These are phyloP conservation scores for Picea sitchensis DNA, from an alignment of 75 land plant genomes.

Conservation along the genomic window DNA sequence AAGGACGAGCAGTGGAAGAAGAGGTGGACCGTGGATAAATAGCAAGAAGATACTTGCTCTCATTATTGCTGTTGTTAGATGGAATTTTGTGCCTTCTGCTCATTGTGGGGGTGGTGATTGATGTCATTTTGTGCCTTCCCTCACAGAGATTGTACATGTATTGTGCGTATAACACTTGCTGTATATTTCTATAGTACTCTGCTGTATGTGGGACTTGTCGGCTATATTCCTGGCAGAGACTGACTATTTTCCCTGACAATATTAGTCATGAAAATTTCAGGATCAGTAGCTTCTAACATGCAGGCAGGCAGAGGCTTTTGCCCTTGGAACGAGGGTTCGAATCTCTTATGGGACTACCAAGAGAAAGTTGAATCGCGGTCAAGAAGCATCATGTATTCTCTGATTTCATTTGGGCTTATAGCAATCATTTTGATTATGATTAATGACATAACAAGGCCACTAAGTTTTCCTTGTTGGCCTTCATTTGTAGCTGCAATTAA, in stretches of 20 bases:
- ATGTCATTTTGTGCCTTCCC: constrained; percentile 11
- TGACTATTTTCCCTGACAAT: constrained; percentile 8
- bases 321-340: not conserved
- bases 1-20: constrained; percentile 9
- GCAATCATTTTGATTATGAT: constrained; percentile 11
- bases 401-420: not conserved
- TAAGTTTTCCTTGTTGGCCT: constrained; percentile 1
- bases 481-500: constrained; percentile 2
- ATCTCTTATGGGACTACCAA: not conserved
- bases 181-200: constrained; percentile 4
- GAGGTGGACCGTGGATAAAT: constrained; percentile 12
- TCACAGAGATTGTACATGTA: constrained; percentile 9
- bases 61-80: constrained; percentile 13
- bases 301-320: not conserved
- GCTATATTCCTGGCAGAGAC: constrained; percentile 8
- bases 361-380: no score
- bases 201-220: constrained; percentile 3
- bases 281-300: not conserved
- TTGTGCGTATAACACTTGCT: constrained; percentile 1
- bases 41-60: constrained; percentile 10
- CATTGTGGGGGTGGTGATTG: constrained; percentile 14
- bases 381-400: no score
- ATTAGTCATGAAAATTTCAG: not conserved
- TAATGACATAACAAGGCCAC: constrained; percentile 2
- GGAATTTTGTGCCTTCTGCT: constrained; percentile 15